phyloP scores from a whole-genome alignment of 345 rosid species.

The Chamaenerion angustifolium region DNA sequence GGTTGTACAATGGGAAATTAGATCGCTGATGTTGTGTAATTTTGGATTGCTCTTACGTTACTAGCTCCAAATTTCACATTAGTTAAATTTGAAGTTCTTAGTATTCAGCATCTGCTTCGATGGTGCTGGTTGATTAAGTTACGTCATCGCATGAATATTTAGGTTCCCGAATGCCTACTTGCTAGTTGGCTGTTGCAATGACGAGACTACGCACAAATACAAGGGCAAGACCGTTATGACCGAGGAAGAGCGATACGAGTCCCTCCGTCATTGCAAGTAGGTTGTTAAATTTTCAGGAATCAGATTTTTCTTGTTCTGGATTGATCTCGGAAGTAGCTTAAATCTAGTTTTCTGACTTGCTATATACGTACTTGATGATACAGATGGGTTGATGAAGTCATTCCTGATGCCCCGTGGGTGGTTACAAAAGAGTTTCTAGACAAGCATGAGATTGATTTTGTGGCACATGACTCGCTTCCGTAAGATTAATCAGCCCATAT shows the following conservation, averaged over 20 bases:
- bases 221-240: slow-evolving; percentile 94
- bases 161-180: slow-evolving; percentile 75
- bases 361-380: too few relatives aligned
- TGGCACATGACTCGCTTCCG: slow-evolving; percentile 94
- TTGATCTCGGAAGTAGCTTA: background rate
- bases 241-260: slow-evolving; percentile 71
- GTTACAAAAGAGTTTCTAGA: slow-evolving; percentile 76
- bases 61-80: too few relatives aligned
- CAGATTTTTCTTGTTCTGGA: background rate
- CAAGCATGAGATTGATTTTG: slow-evolving; percentile 55
- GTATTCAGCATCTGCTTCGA: too few relatives aligned
- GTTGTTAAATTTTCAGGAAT: slow-evolving; percentile 4
- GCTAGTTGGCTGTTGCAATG: slow-evolving; percentile 88
- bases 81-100: too few relatives aligned
- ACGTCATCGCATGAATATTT: background rate
- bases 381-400: slow-evolving; percentile 97
- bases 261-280: slow-evolving; percentile 96
- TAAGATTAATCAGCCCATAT: slow-evolving; percentile 19
- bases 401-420: slow-evolving; percentile 92
- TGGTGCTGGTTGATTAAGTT: too few relatives aligned
- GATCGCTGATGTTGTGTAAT: too few relatives aligned
- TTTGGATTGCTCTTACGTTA: too few relatives aligned
- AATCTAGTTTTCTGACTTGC: background rate
- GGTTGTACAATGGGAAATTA: too few relatives aligned
- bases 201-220: slow-evolving; percentile 65